A percentile compares a stretch with the other conserved stretches of the same genome.
These are phyloP conservation scores for Plasmodium fragile DNA, from an alignment of 169 alveolate genomes.

Conservation along the genomic window DNA sequence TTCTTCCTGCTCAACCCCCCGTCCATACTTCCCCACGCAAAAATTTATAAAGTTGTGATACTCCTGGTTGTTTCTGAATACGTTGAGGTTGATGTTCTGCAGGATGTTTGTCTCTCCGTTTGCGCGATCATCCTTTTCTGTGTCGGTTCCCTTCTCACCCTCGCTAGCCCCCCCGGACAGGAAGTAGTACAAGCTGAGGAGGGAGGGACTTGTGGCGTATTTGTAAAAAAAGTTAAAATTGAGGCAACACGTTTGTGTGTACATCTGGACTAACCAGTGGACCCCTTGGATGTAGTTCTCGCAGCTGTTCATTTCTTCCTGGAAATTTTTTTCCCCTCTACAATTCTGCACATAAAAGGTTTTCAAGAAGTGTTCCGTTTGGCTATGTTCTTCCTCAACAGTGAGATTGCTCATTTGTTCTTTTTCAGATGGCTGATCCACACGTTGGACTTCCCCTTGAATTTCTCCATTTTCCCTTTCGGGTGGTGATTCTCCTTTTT, in stretches of 20 bases:
- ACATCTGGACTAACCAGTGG: slow-evolving; percentile 76
- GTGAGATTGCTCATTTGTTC: background rate
- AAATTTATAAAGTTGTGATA: slow-evolving; percentile 56
- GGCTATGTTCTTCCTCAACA: background rate
- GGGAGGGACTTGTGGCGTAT: slow-evolving; percentile 45
- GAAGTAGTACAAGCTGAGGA: slow-evolving; percentile 58
- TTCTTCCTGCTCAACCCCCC: background rate
- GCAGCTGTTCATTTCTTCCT: slow-evolving; percentile 43
- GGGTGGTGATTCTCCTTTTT: background rate
- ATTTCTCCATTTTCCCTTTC: background rate
- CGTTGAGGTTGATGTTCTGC: slow-evolving; percentile 37
- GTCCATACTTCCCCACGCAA: slow-evolving; percentile 36
- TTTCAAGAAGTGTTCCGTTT: slow-evolving; percentile 31
- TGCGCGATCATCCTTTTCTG: background rate
- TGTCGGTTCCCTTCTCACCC: background rate
- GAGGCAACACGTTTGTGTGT: slow-evolving; percentile 59
- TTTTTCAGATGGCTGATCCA: background rate
- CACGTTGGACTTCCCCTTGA: background rate
- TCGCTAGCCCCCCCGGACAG: background rate
- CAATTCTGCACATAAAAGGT: slow-evolving; percentile 27
- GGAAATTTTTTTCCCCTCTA: slow-evolving; percentile 27
- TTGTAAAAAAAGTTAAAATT: slow-evolving; percentile 75
- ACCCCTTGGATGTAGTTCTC: slow-evolving; percentile 71
- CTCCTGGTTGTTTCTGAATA: slow-evolving; percentile 59
- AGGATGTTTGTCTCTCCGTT: slow-evolving; percentile 3